phyloP scores from a whole-genome alignment of 2,329 filamentous ascomycete genomes.

The Geosmithia putterillii region DNA sequence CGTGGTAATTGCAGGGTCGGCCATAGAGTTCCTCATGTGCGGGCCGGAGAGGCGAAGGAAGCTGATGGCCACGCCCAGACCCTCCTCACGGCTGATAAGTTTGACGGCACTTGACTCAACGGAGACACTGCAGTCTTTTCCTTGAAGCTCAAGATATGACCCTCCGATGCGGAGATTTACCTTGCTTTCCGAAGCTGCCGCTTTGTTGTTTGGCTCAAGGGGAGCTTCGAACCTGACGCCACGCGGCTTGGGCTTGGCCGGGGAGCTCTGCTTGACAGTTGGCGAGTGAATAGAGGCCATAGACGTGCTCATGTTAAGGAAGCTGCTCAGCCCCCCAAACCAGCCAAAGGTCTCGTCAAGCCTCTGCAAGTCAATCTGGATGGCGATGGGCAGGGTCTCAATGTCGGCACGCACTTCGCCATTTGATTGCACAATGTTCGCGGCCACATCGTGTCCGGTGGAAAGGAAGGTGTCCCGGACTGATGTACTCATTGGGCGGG shows the following conservation, averaged over 20 bases:
- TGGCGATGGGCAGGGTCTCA: constrained; percentile 62
- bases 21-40: constrained; percentile 36
- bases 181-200: constrained; percentile 45
- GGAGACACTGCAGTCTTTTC: constrained; percentile 61
- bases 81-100: constrained; percentile 60
- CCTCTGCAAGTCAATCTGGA: constrained; percentile 65
- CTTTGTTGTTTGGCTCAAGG: constrained; percentile 33
- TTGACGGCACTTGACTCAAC: constrained; percentile 75
- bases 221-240: constrained; percentile 48
- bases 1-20: constrained; percentile 48
- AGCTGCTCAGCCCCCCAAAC: constrained; percentile 84
- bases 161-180: constrained; percentile 68
- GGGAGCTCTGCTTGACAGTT: constrained; percentile 22
- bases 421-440: constrained; percentile 34
- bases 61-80: constrained; percentile 60
- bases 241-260: constrained; percentile 28
- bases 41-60: constrained; percentile 67
- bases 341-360: constrained; percentile 79
- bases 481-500: constrained; percentile 44
- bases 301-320: constrained; percentile 78
- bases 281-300: constrained; percentile 56
- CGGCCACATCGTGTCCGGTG: constrained; percentile 43
- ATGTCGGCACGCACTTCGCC: constrained; percentile 45
- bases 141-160: constrained; percentile 61
- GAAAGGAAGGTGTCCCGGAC: constrained; percentile 45